phyloP scores from a whole-genome alignment of 257 asterid genomes.

The Nicotiana benthamiana region DNA sequence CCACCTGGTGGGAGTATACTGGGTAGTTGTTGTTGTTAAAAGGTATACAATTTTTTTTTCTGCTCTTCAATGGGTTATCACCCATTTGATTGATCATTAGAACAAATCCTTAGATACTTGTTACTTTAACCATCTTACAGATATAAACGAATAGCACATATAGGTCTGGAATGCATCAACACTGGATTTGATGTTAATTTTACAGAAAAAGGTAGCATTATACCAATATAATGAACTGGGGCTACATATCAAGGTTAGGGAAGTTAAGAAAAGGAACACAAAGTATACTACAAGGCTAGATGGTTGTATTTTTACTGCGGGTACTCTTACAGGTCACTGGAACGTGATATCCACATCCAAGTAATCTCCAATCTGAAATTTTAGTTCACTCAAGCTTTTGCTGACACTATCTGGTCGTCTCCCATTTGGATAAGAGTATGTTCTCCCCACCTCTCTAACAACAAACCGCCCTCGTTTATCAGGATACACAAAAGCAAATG shows the following conservation, averaged over 20 bases:
- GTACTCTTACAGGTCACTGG: conserved; percentile 20
- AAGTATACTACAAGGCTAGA: background rate
- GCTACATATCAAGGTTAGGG: no score
- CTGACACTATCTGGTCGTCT: conserved; percentile 66
- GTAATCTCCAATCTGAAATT: conserved; percentile 70
- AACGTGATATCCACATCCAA: conserved; percentile 57
- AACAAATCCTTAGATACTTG: no score
- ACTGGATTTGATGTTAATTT: background rate
- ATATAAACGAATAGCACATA: no score
- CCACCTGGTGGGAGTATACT: no score
- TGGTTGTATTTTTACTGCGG: background rate
- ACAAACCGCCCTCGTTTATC: no score
- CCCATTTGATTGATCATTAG: no score
- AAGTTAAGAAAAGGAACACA: no score
- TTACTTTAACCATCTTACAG: no score
- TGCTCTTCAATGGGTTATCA: no score
- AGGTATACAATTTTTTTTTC: no score
- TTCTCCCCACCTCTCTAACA: conserved; percentile 51
- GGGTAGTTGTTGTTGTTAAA: no score
- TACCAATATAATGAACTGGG: background rate
- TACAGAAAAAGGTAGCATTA: background rate
- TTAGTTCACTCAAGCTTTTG: conserved; percentile 58
- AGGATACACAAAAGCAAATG: no score
- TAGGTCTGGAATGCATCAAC: background rate
- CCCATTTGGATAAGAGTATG: conserved; percentile 49